Evolutionary conservation across 176 grass and related monocot species (phyloP).

Genomic region (Rhynchospora tenuis): DNA sequence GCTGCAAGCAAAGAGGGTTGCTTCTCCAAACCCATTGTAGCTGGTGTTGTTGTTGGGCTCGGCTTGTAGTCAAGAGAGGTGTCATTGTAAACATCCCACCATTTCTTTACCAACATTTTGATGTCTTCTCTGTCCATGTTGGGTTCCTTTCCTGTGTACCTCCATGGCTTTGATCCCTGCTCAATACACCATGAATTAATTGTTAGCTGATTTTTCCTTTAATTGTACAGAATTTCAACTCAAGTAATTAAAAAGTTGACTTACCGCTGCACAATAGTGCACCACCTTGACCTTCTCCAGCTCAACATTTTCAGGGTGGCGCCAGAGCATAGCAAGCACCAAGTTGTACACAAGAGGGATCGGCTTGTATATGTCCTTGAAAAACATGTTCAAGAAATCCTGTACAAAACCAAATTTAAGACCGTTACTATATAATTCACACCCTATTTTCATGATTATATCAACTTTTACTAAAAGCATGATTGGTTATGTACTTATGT

Average conservation of each 20-base stretch:
- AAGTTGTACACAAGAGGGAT: constrained; percentile 79
- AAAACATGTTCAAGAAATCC: constrained; percentile 96
- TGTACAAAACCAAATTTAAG: constrained; percentile 7
- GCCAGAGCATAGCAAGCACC: constrained; percentile 87
- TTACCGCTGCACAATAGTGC: constrained; percentile 90
- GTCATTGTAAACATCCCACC: constrained; percentile 78
- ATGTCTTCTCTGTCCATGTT: constrained; percentile 97
- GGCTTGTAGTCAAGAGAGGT: constrained; percentile 57
- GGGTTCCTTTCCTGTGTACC: constrained; percentile 69
- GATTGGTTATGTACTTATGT: background rate
- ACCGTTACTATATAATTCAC: background rate
- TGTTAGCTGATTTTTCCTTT: background rate
- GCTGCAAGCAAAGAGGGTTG: constrained; percentile 34
- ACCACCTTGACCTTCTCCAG: constrained; percentile 79
- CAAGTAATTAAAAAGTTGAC: background rate
- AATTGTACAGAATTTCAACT: background rate
- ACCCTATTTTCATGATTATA: background rate
- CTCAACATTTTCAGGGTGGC: constrained; percentile 88
- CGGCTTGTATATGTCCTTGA: constrained; percentile 78
- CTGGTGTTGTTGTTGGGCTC: background rate
- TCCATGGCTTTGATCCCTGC: constrained; percentile 93
- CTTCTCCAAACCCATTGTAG: constrained; percentile 12
- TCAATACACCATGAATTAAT: background rate
- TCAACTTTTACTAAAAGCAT: background rate
- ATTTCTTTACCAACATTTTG: constrained; percentile 57